These are phyloP conservation scores for Lepraria neglecta DNA, from an alignment of 495 filamentous ascomycete species.

Conservation along the genomic window DNA sequence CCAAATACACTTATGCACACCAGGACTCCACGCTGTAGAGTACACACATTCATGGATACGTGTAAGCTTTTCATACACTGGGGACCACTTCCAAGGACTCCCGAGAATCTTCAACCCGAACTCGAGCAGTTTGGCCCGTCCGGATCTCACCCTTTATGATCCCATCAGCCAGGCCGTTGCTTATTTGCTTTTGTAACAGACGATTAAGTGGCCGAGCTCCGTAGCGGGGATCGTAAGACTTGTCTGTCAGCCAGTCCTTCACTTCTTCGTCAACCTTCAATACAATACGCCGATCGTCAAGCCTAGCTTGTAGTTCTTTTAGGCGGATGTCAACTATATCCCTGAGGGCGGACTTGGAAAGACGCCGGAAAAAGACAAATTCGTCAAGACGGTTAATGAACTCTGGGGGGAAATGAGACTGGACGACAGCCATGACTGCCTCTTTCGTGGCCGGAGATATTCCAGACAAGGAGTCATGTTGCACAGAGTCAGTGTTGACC, in stretches of 20 bases:
- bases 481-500: constrained; percentile 40
- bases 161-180: constrained; percentile 80
- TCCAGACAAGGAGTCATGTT: constrained; percentile 41
- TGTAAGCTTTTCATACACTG: background rate
- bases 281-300: constrained; percentile 78
- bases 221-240: constrained; percentile 84
- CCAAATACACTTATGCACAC: background rate
- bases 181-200: constrained; percentile 80
- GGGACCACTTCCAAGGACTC: constrained; percentile 43
- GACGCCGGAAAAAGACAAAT: constrained; percentile 88
- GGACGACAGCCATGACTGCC: constrained; percentile 85
- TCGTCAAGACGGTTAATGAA: constrained; percentile 96
- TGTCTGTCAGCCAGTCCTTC: constrained; percentile 77
- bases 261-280: constrained; percentile 64
- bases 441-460: constrained; percentile 63
- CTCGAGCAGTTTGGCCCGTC: constrained; percentile 62
- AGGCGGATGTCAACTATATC: constrained; percentile 93
- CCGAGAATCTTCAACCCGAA: constrained; percentile 54
- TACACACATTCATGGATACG: background rate
- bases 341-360: constrained; percentile 68
- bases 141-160: constrained; percentile 83
- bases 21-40: background rate
- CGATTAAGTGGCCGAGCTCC: constrained; percentile 92
- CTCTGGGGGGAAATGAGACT: constrained; percentile 72
- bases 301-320: constrained; percentile 72